phyloP scores from a whole-genome alignment of 2,329 filamentous ascomycete genomes.

The Aspergillus pseudonomiae region DNA sequence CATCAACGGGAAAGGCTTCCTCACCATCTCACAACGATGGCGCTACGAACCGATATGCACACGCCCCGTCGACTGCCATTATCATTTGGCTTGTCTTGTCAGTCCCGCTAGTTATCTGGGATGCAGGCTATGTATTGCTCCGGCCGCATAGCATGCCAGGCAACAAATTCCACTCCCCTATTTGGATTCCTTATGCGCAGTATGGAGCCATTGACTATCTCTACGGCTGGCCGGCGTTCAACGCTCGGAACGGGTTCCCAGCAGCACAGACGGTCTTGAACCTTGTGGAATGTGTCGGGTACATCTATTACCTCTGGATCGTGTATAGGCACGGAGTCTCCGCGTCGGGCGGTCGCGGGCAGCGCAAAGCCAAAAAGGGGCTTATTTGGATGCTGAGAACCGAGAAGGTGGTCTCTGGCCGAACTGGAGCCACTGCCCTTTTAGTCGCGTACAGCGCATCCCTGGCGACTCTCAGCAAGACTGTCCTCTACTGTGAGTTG shows the following conservation, averaged over 20 bases:
- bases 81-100: slow-evolving; percentile 75
- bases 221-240: slow-evolving; percentile 76
- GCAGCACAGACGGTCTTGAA: slow-evolving; percentile 73
- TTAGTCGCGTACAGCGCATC: slow-evolving; percentile 62
- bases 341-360: slow-evolving; percentile 27
- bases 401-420: slow-evolving; percentile 56
- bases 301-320: slow-evolving; percentile 63
- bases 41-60: slow-evolving; percentile 51
- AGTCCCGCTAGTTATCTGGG: slow-evolving; percentile 79
- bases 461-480: slow-evolving; percentile 70
- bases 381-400: slow-evolving; percentile 50
- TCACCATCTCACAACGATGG: slow-evolving; percentile 24
- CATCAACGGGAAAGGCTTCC: slow-evolving; percentile 28
- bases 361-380: slow-evolving; percentile 35
- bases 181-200: slow-evolving; percentile 78
- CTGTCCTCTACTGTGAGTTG: slow-evolving; percentile 65
- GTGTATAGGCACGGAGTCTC: slow-evolving; percentile 49
- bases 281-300: slow-evolving; percentile 67
- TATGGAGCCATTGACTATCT: slow-evolving; percentile 80
- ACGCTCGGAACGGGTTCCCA: slow-evolving; percentile 72
- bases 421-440: slow-evolving; percentile 57
- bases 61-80: slow-evolving; percentile 62
- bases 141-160: slow-evolving; percentile 83
- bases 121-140: slow-evolving; percentile 75
- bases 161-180: slow-evolving; percentile 68